Evolutionary conservation across 306 rosid genomes (phyloP).

Genomic region (Ormosia semicastrata): DNA sequence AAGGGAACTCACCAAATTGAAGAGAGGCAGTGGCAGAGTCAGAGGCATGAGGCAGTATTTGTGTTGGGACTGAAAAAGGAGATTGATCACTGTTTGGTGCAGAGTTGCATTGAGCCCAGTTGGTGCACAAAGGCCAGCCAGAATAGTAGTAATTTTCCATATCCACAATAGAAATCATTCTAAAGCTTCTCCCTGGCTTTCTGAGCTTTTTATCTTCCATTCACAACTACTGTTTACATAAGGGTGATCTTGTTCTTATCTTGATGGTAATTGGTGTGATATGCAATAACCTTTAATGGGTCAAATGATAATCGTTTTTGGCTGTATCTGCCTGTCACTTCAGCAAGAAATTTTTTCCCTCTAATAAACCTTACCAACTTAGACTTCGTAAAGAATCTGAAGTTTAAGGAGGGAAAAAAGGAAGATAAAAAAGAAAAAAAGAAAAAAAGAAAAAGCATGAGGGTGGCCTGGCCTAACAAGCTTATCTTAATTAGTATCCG

Average conservation of each 20-base stretch:
- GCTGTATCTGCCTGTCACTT: constrained; percentile 57
- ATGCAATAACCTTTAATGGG: constrained; percentile 49
- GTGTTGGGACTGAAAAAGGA: constrained; percentile 46
- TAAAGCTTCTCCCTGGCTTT: constrained; percentile 3
- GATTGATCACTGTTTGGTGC: constrained; percentile 32
- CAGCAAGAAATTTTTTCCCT: constrained; percentile 25
- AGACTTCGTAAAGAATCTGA: constrained; percentile 13
- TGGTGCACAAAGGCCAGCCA: constrained; percentile 38
- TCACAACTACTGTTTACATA: constrained; percentile 43
- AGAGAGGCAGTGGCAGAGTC: constrained; percentile 38
- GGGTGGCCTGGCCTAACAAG: constrained; percentile 1
- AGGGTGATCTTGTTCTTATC: constrained; percentile 51
- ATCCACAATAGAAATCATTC: constrained; percentile 19
- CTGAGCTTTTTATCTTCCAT: constrained; percentile 47
- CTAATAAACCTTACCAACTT: constrained; percentile 29
- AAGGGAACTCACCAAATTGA: constrained; percentile 50
- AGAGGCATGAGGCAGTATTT: constrained; percentile 34
- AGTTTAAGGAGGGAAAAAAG: background rate
- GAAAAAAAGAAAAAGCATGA: background rate
- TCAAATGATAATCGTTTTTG: constrained; percentile 66
- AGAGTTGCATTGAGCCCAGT: constrained; percentile 27
- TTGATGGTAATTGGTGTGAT: constrained; percentile 61
- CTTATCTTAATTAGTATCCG: constrained; percentile 22
- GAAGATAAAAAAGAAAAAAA: background rate
- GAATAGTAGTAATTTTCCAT: constrained; percentile 60